Percentiles rank a stretch among this genome's conserved stretches.
phyloP scores from a whole-genome alignment of 495 filamentous ascomycete species.

The Annulohypoxylon stygium region DNA sequence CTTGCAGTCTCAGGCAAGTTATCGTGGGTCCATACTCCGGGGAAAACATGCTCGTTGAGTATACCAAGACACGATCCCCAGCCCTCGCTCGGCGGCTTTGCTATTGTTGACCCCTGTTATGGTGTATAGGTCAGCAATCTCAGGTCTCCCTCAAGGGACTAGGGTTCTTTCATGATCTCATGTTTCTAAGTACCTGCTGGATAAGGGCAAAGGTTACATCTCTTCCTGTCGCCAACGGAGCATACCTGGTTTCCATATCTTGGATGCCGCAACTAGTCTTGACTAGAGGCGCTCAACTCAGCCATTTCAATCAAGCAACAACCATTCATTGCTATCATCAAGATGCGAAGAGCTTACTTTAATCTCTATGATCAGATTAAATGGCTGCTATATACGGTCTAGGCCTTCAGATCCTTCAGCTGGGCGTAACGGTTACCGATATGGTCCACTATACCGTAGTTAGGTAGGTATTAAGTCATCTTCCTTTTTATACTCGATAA shows the following conservation, averaged over 20 bases:
- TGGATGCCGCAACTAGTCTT: not conserved
- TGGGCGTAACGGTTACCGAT: not conserved
- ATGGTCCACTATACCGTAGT: not conserved
- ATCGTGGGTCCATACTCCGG: not conserved
- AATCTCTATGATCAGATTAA: not conserved
- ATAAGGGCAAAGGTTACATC: not conserved
- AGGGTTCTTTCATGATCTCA: not conserved
- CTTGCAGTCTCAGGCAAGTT: conserved; percentile 8
- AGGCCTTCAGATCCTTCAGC: conserved; percentile 3
- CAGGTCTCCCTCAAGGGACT: not conserved
- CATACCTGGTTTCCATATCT: not conserved
- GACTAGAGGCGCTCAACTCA: not conserved
- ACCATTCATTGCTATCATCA: not conserved
- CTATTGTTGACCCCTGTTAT: not conserved
- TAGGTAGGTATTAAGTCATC: not conserved
- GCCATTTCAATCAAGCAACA: not conserved
- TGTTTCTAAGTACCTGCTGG: not conserved
- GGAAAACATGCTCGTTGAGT: not conserved
- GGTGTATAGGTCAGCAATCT: not conserved
- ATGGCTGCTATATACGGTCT: not conserved
- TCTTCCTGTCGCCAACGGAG: not conserved
- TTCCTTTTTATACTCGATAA: not conserved
- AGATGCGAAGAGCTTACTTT: conserved; percentile 1
- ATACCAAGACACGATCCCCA: conserved; percentile 24
- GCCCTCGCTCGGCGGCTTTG: conserved; percentile 6